phyloP scores from a whole-genome alignment of 202 grass and related monocot species.

The Panicum hallii region DNA sequence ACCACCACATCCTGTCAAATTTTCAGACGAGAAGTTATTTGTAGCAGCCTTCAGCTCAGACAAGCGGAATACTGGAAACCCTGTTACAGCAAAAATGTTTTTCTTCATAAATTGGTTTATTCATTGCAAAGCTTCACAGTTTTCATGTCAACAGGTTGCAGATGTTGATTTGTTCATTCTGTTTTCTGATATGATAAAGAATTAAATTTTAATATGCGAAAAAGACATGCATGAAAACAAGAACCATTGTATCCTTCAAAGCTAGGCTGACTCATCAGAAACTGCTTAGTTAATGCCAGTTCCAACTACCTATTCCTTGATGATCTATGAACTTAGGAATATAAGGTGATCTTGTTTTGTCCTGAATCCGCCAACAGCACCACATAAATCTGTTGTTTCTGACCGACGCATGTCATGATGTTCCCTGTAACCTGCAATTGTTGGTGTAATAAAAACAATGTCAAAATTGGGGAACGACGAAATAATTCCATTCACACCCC shows the following conservation, averaged over 20 bases:
- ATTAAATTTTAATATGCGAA: not conserved
- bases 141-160: not conserved
- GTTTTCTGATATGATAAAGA: not conserved
- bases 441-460: not conserved
- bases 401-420: not conserved
- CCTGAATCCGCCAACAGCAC: not conserved
- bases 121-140: not conserved
- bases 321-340: not conserved
- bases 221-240: not conserved
- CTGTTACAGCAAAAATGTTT: not conserved
- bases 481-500: not conserved
- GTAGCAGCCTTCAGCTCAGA: not conserved
- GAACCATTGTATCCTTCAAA: not conserved
- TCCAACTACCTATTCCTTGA: not conserved
- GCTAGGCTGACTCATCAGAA: not conserved
- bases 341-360: not conserved
- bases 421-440: not conserved
- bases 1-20: conserved; percentile 2
- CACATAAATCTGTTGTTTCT: not conserved
- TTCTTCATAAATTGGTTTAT: not conserved
- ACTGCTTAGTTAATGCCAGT: not conserved
- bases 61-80: not conserved
- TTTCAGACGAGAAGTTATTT: not conserved
- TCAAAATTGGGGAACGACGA: not conserved
- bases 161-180: too few relatives aligned